phyloP scores from a whole-genome alignment of 2,329 filamentous ascomycete genomes.

The Ramularia collo-cygni region DNA sequence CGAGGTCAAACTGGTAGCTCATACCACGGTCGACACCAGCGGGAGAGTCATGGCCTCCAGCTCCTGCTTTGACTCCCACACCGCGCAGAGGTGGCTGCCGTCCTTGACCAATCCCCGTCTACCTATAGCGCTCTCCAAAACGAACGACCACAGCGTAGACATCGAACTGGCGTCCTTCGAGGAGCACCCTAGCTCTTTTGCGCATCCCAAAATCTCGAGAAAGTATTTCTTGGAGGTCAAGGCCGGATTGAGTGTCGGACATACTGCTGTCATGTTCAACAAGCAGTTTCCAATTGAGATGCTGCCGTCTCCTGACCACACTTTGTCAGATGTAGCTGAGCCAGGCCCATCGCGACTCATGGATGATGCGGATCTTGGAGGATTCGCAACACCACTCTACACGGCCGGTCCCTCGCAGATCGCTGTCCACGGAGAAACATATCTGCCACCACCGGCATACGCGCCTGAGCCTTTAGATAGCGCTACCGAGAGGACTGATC shows the following conservation, averaged over 20 bases:
- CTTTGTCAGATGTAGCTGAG: neutral
- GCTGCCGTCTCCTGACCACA: slow-evolving; percentile 9
- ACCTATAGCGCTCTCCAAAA: slow-evolving; percentile 10
- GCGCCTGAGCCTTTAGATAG: no score
- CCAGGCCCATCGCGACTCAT: neutral
- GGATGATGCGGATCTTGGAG: no score
- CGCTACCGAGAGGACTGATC: no score
- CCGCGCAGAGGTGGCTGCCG: slow-evolving; percentile 9
- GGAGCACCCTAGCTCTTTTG: slow-evolving; percentile 11
- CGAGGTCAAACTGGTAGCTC: slow-evolving; percentile 9
- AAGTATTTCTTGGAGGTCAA: slow-evolving; percentile 10
- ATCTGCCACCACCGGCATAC: no score
- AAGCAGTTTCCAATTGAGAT: slow-evolving; percentile 11
- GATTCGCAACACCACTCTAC: no score
- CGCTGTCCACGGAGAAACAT: no score
- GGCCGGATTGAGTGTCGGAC: slow-evolving; percentile 12
- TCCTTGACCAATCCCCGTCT: slow-evolving; percentile 1
- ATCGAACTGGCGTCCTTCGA: slow-evolving; percentile 7
- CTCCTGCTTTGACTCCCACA: slow-evolving; percentile 7
- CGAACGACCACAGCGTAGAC: slow-evolving; percentile 8
- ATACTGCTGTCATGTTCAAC: slow-evolving; percentile 9
- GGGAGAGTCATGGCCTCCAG: slow-evolving; percentile 8
- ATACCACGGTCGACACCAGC: slow-evolving; percentile 12
- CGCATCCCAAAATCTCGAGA: slow-evolving; percentile 13
- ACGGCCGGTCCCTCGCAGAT: no score